These are phyloP conservation scores for Pseudogymnoascus sp. DNA, from an alignment of 2,329 filamentous ascomycete genomes.

Conservation along the genomic window DNA sequence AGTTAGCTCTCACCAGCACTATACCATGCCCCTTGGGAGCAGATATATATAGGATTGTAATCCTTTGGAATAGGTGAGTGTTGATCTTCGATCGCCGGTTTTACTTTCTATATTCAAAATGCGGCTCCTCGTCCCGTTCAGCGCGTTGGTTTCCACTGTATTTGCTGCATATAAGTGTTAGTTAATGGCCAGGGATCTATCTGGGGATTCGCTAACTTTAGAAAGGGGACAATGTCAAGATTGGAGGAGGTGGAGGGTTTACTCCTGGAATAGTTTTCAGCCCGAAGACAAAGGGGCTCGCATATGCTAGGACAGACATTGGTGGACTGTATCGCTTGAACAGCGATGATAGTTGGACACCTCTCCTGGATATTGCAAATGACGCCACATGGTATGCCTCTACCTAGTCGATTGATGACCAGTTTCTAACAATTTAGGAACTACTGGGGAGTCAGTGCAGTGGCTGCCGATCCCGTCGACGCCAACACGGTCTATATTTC, in stretches of 20 bases:
- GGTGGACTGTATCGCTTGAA: constrained; percentile 49
- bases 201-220: neutral
- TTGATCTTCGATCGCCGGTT: neutral
- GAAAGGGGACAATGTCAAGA: constrained; percentile 40
- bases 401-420: constrained; percentile 1
- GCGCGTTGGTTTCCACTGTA: constrained; percentile 2
- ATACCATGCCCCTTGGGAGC: neutral
- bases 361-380: constrained; percentile 42
- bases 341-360: constrained; percentile 46
- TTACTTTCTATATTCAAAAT: neutral
- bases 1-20: neutral
- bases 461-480: constrained; percentile 48
- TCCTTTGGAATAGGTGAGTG: neutral
- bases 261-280: constrained; percentile 51
- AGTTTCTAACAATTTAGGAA: constrained; percentile 30
- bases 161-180: neutral
- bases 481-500: constrained; percentile 45
- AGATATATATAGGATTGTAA: neutral
- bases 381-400: constrained; percentile 36
- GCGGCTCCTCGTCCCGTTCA: neutral
- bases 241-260: constrained; percentile 51
- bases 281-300: constrained; percentile 40
- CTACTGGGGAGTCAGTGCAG: constrained; percentile 48
- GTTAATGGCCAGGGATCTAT: neutral
- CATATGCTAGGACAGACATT: constrained; percentile 50